Evolutionary conservation across 331 rosid species (phyloP).

Genomic region (Erythrophleum ivorense): DNA sequence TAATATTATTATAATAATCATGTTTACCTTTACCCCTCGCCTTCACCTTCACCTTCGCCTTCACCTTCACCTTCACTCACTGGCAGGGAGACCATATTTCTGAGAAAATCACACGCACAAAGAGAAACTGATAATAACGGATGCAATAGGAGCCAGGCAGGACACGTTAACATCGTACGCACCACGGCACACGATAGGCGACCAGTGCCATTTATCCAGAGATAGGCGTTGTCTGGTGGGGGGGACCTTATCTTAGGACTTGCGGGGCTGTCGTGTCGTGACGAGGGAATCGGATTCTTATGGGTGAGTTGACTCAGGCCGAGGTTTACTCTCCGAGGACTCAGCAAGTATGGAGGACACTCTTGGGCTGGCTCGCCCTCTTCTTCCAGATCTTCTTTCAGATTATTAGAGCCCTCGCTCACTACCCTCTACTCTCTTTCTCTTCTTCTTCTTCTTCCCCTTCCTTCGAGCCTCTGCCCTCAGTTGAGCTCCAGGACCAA

Average conservation of each 20-base stretch:
- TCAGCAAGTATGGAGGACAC: conserved; percentile 80
- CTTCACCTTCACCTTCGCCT: conserved; percentile 44
- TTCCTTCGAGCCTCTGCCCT: conserved; percentile 81
- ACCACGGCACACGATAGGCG: conserved; percentile 21
- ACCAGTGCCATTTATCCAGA: not conserved
- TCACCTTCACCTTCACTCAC: conserved; percentile 32
- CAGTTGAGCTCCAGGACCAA: conserved; percentile 60
- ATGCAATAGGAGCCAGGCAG: not conserved
- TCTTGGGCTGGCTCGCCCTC: conserved; percentile 81
- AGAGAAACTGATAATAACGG: not conserved
- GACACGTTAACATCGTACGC: conserved; percentile 22
- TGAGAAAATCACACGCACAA: not conserved
- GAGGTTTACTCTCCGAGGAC: conserved; percentile 82
- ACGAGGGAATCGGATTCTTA: conserved; percentile 21
- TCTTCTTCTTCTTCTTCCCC: conserved; percentile 51
- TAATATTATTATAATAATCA: not conserved
- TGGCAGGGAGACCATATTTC: conserved; percentile 46
- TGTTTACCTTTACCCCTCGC: not conserved
- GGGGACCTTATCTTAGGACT: not conserved
- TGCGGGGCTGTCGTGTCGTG: not conserved
- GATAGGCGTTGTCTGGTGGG: not conserved
- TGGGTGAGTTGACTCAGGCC: conserved; percentile 94
- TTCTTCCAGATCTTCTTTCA: conserved; percentile 90
- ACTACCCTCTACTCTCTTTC: conserved; percentile 74
- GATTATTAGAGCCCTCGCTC: conserved; percentile 79